Conservation (phyloP, 208 protist genomes). For the Acanthamoeba royreba region DNA sequence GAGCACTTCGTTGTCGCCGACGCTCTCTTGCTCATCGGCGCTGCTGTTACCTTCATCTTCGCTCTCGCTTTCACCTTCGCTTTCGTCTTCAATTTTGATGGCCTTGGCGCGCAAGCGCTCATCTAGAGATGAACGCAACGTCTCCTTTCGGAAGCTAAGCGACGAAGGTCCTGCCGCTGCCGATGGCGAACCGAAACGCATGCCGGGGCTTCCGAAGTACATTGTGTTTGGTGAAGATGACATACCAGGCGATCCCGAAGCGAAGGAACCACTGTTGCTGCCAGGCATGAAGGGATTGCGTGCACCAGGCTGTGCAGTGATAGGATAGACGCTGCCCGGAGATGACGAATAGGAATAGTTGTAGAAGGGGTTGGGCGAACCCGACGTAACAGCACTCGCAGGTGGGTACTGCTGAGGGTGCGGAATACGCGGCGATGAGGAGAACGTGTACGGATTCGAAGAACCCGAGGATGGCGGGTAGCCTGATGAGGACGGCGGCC, state of each 20-base stretch:
- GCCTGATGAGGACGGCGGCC: background rate
- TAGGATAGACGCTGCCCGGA: background rate
- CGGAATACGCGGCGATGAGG: background rate
- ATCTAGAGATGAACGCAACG: background rate
- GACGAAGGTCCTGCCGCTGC: background rate
- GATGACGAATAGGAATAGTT: background rate
- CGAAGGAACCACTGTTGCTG: no score
- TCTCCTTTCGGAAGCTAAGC: background rate
- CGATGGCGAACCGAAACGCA: background rate
- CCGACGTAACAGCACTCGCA: background rate
- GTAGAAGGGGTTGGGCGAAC: background rate
- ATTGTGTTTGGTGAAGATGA: background rate
- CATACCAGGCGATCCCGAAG: background rate
- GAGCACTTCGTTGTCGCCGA: background rate
- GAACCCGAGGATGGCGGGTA: background rate
- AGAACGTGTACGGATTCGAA: background rate
- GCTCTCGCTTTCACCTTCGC: background rate
- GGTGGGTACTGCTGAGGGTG: background rate
- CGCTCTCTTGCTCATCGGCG: background rate
- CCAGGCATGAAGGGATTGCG: background rate
- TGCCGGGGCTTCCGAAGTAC: background rate
- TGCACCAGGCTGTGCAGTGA: background rate
- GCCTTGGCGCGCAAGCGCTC: background rate
- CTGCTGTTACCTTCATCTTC: background rate
- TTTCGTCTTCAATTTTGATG: constrained; percentile 1